Percentiles rank a stretch among this genome's conserved stretches.
These are phyloP conservation scores for Sphagnum fallax DNA, from an alignment of 228 moss, liverwort and hornwort genomes.

Conservation along the genomic window DNA sequence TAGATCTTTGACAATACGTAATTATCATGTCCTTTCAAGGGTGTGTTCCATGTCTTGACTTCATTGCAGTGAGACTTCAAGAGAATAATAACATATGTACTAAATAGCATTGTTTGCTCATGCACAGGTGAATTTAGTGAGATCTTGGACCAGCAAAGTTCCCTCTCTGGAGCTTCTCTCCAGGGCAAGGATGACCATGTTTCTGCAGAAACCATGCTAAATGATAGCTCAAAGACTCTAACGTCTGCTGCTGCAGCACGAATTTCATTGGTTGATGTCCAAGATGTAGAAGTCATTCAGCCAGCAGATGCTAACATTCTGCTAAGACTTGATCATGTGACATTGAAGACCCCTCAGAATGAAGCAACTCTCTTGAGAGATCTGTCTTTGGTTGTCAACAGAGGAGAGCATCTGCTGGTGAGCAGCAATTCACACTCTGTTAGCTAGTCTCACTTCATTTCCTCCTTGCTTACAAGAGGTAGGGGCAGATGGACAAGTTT, in stretches of 20 bases:
- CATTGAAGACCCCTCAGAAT: conserved; percentile 44
- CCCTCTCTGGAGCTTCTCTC: conserved; percentile 8
- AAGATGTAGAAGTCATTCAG: conserved; percentile 1
- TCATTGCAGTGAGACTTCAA: too few species aligned
- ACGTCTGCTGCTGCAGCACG: conserved; percentile 7
- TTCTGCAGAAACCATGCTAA: background rate
- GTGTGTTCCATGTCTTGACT: too few species aligned
- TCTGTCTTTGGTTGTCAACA: conserved; percentile 26
- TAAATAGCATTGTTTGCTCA: background rate
- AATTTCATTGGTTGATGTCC: conserved; percentile 22
- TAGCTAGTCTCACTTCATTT: background rate
- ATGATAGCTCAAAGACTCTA: background rate
- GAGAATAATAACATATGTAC: too few species aligned
- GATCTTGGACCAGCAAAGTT: conserved; percentile 32
- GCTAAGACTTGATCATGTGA: conserved; percentile 29
- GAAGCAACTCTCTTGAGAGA: conserved; percentile 37
- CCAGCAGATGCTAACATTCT: conserved; percentile 7
- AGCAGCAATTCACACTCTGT: background rate
- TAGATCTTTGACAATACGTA: too few species aligned
- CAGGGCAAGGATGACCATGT: conserved; percentile 6
- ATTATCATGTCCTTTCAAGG: too few species aligned
- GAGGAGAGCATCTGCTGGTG: conserved; percentile 42
- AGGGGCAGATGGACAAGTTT: background rate
- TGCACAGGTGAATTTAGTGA: conserved; percentile 49
- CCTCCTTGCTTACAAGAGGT: background rate